phyloP scores from a whole-genome alignment of 306 rosid species.

The Trifolium repens region DNA sequence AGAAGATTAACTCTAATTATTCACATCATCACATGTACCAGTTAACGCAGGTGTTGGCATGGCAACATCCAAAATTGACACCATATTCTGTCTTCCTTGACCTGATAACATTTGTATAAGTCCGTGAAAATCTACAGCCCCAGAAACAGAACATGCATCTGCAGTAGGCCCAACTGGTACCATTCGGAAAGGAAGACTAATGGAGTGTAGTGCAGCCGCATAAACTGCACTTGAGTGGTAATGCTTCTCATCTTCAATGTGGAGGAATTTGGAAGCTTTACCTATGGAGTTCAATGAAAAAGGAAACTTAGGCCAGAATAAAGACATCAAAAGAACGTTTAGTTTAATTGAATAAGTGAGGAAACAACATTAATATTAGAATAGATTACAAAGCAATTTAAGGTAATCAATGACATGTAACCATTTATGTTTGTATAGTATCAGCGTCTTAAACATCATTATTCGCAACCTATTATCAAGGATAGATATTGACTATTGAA shows the following conservation, averaged over 20 bases:
- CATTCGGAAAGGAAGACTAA: constrained; percentile 86
- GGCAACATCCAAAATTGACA: constrained; percentile 77
- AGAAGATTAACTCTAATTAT: constrained; percentile 8
- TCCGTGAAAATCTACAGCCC: constrained; percentile 73
- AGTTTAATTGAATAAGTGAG: constrained; percentile 21
- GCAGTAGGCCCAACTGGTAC: constrained; percentile 66
- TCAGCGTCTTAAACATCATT: constrained; percentile 24
- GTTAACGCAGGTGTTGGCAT: constrained; percentile 82
- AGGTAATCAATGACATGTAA: constrained; percentile 7
- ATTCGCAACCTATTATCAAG: constrained; percentile 26
- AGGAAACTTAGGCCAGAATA: constrained; percentile 16
- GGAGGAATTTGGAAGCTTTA: constrained; percentile 66
- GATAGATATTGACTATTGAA: constrained; percentile 27
- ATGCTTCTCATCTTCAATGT: constrained; percentile 64
- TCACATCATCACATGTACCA: constrained; percentile 50
- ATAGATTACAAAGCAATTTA: constrained; percentile 18
- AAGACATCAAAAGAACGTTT: constrained; percentile 28
- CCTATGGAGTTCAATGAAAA: constrained; percentile 56
- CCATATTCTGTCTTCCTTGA: constrained; percentile 79
- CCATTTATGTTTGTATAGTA: constrained; percentile 28
- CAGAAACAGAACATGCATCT: constrained; percentile 60
- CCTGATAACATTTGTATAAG: constrained; percentile 73
- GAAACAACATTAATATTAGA: constrained; percentile 12
- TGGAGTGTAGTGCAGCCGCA: constrained; percentile 79
- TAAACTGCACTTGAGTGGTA: constrained; percentile 88